Percentiles rank a stretch among this genome's conserved stretches.
Conservation (phyloP, 306 rosid genomes). For the Arachis stenosperma region DNA sequence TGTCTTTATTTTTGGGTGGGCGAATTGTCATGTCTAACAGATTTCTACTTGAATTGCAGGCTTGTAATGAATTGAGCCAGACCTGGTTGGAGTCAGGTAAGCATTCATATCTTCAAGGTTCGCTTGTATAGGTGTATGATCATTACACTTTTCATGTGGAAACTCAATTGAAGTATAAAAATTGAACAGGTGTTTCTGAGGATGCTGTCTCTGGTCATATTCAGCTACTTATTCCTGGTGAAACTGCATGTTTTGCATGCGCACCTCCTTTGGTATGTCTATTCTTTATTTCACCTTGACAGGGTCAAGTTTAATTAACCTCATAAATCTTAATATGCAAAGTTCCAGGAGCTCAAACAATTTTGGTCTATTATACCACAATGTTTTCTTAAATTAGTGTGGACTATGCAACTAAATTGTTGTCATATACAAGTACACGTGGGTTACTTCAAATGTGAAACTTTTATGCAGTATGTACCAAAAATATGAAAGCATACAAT, state of each 20-base stretch:
- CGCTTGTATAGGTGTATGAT: constrained; percentile 28
- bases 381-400: not conserved
- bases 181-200: constrained; percentile 88
- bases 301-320: not conserved
- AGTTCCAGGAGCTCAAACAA: constrained; percentile 15
- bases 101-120: constrained; percentile 25
- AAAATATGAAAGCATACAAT: constrained; percentile 40
- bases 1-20: not conserved
- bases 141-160: constrained; percentile 2
- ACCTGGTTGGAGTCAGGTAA: constrained; percentile 98
- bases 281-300: not conserved
- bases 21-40: constrained; percentile 21
- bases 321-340: not conserved
- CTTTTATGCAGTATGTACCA: constrained; percentile 11
- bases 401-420: constrained; percentile 6
- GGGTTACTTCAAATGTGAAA: constrained; percentile 7
- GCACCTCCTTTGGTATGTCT: constrained; percentile 92
- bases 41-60: constrained; percentile 56
- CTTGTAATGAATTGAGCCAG: constrained; percentile 93
- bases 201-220: constrained; percentile 99
- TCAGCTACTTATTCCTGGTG: constrained; percentile 93
- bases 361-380: not conserved
- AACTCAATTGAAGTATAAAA: constrained; percentile 36
- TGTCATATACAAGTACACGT: constrained; percentile 21
- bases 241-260: constrained; percentile 98